Evolutionary conservation across 495 filamentous ascomycete species (phyloP).

Genomic region (Corynascus novoguineensis): DNA sequence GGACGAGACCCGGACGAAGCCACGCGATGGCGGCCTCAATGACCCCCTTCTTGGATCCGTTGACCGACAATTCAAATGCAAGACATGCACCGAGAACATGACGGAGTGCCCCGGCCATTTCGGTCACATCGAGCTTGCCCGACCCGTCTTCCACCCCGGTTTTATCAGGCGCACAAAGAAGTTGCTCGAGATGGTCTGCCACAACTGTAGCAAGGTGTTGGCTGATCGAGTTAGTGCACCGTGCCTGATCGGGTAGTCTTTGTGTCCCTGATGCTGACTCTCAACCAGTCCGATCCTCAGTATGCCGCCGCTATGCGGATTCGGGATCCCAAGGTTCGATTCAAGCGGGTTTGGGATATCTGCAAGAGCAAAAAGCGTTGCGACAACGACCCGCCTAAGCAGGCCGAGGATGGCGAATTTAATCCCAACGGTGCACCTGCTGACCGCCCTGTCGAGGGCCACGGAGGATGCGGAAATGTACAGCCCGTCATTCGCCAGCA

Average conservation of each 20-base stretch:
- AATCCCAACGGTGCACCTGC: constrained; percentile 45
- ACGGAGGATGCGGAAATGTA: constrained; percentile 89
- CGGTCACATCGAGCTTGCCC: constrained; percentile 93
- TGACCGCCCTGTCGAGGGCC: constrained; percentile 32
- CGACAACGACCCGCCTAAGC: constrained; percentile 61
- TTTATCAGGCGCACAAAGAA: constrained; percentile 98
- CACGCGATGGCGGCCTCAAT: constrained; percentile 83
- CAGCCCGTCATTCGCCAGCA: constrained; percentile 82
- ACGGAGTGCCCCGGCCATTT: constrained; percentile 96
- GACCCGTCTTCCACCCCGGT: constrained; percentile 90
- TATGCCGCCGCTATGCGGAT: constrained; percentile 74
- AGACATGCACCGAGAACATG: constrained; percentile 89
- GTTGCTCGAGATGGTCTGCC: constrained; percentile 93
- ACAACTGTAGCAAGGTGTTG: constrained; percentile 93
- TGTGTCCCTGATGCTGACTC: constrained; percentile 60
- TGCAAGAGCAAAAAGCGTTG: constrained; percentile 85
- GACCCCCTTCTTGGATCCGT: constrained; percentile 92
- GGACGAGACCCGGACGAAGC: constrained; percentile 86
- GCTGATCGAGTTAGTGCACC: constrained; percentile 84
- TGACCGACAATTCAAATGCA: constrained; percentile 88
- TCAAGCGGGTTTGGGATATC: constrained; percentile 78
- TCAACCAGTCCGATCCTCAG: constrained; percentile 67
- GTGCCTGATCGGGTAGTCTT: constrained; percentile 36
- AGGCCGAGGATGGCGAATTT: constrained; percentile 49
- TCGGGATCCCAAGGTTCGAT: constrained; percentile 87